phyloP scores from a whole-genome alignment of 345 rosid species.

The Clarkia xantiana region DNA sequence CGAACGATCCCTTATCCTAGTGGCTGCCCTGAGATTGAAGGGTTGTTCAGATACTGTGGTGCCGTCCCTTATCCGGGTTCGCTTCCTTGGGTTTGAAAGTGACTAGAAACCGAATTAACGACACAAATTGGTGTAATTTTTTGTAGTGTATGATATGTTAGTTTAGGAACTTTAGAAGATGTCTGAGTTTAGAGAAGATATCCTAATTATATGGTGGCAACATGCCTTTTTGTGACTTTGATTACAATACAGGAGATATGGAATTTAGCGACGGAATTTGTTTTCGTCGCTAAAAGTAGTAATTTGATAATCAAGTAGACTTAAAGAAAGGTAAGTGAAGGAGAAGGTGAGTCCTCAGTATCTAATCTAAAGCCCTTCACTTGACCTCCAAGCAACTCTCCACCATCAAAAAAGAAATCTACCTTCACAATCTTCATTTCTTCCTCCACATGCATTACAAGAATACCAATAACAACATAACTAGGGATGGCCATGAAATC shows the following conservation, averaged over 20 bases:
- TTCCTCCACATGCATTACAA: conserved; percentile 23
- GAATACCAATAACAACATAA: neutral
- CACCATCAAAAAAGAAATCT: conserved; percentile 34
- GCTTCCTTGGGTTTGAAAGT: conserved; percentile 51
- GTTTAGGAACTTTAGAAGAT: no score
- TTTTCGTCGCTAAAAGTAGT: no score
- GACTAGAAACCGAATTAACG: no score
- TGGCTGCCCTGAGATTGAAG: conserved; percentile 81
- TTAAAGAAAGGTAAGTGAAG: conserved; percentile 23
- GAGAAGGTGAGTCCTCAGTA: conserved; percentile 11
- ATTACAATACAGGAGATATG: no score
- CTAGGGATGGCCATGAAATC: neutral
- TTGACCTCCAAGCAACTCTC: conserved; percentile 45
- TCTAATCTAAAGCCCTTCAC: conserved; percentile 19
- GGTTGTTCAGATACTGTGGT: conserved; percentile 75
- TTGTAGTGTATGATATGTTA: no score
- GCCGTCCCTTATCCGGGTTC: conserved; percentile 50
- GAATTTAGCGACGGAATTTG: no score
- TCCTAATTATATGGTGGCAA: no score
- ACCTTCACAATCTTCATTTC: conserved; percentile 36
- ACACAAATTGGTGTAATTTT: no score
- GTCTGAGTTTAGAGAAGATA: no score
- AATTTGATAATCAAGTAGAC: conserved; percentile 20
- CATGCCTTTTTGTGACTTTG: no score
- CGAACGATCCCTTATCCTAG: conserved; percentile 78